Evolutionary conservation across 257 asterid genomes (phyloP).

Genomic region (Hygrophila difformis): DNA sequence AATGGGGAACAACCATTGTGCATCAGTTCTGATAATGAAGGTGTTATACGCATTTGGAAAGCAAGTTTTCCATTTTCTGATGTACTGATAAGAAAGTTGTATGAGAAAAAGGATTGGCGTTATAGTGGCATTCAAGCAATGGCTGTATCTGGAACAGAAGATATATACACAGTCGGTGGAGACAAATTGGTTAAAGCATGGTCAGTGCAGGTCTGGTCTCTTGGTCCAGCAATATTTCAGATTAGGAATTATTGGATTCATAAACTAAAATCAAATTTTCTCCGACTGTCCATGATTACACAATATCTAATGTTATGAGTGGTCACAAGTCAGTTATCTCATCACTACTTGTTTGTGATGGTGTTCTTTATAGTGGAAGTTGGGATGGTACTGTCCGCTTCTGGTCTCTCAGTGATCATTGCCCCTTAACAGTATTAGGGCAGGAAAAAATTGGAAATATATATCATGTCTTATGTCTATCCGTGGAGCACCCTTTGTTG

Average conservation of each 20-base stretch:
- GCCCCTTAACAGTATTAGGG: slow-evolving; percentile 62
- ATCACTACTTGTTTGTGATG: slow-evolving; percentile 40
- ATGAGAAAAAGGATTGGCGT: slow-evolving; percentile 91
- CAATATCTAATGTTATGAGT: slow-evolving; percentile 47
- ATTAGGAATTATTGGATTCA: slow-evolving; percentile 1
- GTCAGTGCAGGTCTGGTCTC: slow-evolving; percentile 61
- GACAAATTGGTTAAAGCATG: slow-evolving; percentile 84
- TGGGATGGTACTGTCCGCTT: slow-evolving; percentile 92
- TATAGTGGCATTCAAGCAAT: slow-evolving; percentile 94
- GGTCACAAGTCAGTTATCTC: slow-evolving; percentile 89
- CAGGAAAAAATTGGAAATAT: slow-evolving; percentile 39
- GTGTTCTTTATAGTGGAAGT: slow-evolving; percentile 89
- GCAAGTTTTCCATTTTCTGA: slow-evolving; percentile 49
- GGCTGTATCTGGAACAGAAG: slow-evolving; percentile 52
- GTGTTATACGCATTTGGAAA: slow-evolving; percentile 75
- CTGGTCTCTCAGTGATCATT: slow-evolving; percentile 86
- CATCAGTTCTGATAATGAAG: slow-evolving; percentile 79
- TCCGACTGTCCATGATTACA: slow-evolving; percentile 48
- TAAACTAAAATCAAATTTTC: slow-evolving; percentile 10
- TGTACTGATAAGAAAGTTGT: slow-evolving; percentile 40
- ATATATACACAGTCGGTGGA: slow-evolving; percentile 82
- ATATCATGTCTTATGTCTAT: slow-evolving; percentile 51
- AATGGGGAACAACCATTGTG: slow-evolving; percentile 67
- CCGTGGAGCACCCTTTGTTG: slow-evolving; percentile 43
- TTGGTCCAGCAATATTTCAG: slow-evolving; percentile 2